phyloP scores from a whole-genome alignment of 1,284 basidiomycete genomes.

The Microbotryomycetes sp. region DNA sequence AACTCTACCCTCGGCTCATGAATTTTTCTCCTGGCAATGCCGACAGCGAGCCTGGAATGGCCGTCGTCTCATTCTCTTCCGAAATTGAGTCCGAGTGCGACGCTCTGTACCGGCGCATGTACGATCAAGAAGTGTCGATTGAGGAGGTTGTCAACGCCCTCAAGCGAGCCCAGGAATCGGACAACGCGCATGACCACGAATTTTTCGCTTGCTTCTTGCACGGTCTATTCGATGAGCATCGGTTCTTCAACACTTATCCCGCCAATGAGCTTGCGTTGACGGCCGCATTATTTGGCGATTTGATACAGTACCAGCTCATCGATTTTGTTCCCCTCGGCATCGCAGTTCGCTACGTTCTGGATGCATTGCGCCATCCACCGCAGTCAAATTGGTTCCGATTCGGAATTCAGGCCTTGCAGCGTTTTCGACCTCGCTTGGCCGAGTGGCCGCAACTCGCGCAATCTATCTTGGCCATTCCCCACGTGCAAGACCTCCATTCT shows the following conservation, averaged over 20 bases:
- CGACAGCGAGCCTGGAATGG: conserved; percentile 84
- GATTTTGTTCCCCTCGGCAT: conserved; percentile 94
- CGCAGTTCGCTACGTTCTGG: conserved; percentile 92
- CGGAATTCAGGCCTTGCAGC: conserved; percentile 79
- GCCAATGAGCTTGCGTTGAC: conserved; percentile 92
- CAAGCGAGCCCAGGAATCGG: conserved; percentile 74
- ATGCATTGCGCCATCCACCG: conserved; percentile 81
- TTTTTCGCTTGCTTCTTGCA: conserved; percentile 98
- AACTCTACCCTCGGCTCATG: conserved; percentile 94
- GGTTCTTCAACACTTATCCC: conserved; percentile 97
- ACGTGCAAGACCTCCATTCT: conserved; percentile 77
- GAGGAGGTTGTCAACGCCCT: conserved; percentile 88
- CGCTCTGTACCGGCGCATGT: conserved; percentile 96
- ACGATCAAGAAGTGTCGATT: conserved; percentile 80
- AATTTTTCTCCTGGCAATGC: conserved; percentile 74
- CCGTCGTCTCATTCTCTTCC: conserved; percentile 76
- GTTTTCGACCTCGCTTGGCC: conserved; percentile 77
- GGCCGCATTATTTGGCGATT: conserved; percentile 88
- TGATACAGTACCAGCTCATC: conserved; percentile 89
- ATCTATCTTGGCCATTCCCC: conserved; percentile 77
- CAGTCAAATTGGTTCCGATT: conserved; percentile 94
- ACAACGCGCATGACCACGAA: conserved; percentile 80
- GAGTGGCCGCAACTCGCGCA: conserved; percentile 95
- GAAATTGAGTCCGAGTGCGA: conserved; percentile 93
- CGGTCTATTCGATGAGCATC: conserved; percentile 99